Percentiles rank a stretch among this genome's conserved stretches.
Conservation (phyloP, 1,284 basidiomycete species). For the Bondarzewia mesenterica region DNA sequence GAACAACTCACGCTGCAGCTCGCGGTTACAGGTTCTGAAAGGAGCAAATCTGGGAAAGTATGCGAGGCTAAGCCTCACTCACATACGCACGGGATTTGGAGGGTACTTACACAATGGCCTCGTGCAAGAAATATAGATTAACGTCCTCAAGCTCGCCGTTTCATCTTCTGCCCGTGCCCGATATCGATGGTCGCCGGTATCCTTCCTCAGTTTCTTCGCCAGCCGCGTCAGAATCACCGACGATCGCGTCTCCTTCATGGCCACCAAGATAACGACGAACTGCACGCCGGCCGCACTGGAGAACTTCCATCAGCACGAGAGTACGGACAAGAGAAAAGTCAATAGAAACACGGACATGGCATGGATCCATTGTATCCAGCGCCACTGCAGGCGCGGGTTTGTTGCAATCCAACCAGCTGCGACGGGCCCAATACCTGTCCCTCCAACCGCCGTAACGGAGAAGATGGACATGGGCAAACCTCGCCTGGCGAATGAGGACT, state of each 20-base stretch:
- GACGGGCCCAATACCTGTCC: conserved; percentile 58
- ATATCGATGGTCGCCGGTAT: conserved; percentile 53
- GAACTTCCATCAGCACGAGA: background rate
- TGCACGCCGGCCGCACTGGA: conserved; percentile 37
- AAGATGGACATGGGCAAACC: conserved; percentile 70
- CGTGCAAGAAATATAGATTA: conserved; percentile 63
- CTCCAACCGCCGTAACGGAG: conserved; percentile 46
- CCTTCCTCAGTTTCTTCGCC: conserved; percentile 51
- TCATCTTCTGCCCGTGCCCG: conserved; percentile 61
- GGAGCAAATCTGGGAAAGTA: conserved; percentile 47
- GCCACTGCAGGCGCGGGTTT: conserved; percentile 54
- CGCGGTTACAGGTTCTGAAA: conserved; percentile 71
- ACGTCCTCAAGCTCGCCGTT: conserved; percentile 38
- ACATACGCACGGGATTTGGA: background rate
- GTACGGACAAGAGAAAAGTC: background rate
- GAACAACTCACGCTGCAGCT: conserved; percentile 65
- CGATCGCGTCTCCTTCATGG: conserved; percentile 59
- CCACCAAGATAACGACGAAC: conserved; percentile 33
- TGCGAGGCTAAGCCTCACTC: background rate
- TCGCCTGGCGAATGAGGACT: conserved; percentile 42
- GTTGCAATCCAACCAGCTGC: conserved; percentile 67
- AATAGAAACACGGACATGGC: conserved; percentile 41
- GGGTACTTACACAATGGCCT: conserved; percentile 52
- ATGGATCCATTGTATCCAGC: conserved; percentile 80
- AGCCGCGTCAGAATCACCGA: conserved; percentile 53